These are phyloP conservation scores for Populus euphratica DNA, from an alignment of 345 rosid species.

Conservation along the genomic window DNA sequence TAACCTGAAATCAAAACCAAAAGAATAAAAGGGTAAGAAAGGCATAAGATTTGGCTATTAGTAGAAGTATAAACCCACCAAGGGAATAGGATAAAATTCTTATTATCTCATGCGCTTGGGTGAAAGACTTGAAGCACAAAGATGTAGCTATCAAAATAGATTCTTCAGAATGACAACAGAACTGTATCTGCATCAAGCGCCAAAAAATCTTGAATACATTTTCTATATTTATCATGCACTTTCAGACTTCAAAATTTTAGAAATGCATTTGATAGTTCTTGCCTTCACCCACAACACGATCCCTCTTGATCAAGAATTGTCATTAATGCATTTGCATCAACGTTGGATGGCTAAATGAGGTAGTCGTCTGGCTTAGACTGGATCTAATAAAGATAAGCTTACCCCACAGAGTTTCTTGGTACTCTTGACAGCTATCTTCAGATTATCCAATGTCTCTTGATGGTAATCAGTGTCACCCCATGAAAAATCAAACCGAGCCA, in stretches of 20 bases:
- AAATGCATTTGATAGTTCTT: neutral
- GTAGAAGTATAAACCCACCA: neutral
- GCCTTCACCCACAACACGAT: neutral
- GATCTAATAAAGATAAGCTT: constrained; percentile 19
- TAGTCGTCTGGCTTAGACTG: neutral
- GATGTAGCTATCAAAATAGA: neutral
- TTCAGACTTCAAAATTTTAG: neutral
- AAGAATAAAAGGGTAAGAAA: neutral
- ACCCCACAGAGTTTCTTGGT: constrained; percentile 93
- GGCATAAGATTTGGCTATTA: neutral
- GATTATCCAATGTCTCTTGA: constrained; percentile 78
- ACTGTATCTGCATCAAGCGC: neutral
- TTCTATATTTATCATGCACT: neutral
- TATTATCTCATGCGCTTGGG: neutral
- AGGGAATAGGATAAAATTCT: neutral
- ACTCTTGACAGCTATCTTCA: constrained; percentile 67
- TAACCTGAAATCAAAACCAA: constrained; percentile 41
- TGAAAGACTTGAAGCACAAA: neutral
- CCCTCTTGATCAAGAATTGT: neutral
- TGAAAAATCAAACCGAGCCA: constrained; percentile 91
- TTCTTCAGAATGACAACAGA: neutral
- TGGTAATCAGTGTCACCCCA: constrained; percentile 78
- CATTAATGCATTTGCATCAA: neutral
- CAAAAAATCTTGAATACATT: neutral
- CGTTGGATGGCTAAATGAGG: neutral